phyloP scores from a whole-genome alignment of 164 flowering plant species.

The Houttuynia cordata region DNA sequence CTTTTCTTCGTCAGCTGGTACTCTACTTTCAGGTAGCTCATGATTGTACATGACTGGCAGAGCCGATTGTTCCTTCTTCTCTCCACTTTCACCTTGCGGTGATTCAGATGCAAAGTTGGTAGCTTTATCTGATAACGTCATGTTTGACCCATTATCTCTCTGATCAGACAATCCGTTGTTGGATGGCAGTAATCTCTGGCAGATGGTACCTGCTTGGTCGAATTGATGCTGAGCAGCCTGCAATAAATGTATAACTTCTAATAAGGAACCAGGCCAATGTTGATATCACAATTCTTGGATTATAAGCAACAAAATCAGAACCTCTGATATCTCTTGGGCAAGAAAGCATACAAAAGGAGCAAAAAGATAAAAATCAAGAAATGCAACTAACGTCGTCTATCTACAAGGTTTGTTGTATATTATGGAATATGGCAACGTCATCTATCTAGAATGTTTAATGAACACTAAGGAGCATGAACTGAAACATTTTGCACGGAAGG shows the following conservation, averaged over 20 bases:
- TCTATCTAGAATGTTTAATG: too few relatives aligned
- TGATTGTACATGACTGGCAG: conserved; percentile 39
- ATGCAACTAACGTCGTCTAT: background rate
- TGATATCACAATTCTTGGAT: too few relatives aligned
- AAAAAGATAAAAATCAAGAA: background rate
- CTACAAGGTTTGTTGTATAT: too few relatives aligned
- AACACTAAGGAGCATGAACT: too few relatives aligned
- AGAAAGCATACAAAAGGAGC: background rate
- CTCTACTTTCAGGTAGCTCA: conserved; percentile 23
- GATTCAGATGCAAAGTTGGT: conserved; percentile 18
- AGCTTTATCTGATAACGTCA: conserved; percentile 16
- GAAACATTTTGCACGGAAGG: too few relatives aligned
- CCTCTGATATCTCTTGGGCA: background rate
- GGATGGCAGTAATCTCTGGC: conserved; percentile 24
- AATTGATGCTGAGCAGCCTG: conserved; percentile 57
- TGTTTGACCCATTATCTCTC: conserved; percentile 26
- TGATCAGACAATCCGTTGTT: conserved; percentile 27
- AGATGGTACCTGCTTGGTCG: conserved; percentile 35
- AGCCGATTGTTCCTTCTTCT: conserved; percentile 45
- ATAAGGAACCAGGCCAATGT: background rate
- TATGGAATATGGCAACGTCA: too few relatives aligned
- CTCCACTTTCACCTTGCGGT: conserved; percentile 11
- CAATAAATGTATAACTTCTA: background rate
- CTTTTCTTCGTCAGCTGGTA: conserved; percentile 43
- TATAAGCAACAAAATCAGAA: too few relatives aligned